phyloP scores from a whole-genome alignment of 257 asterid species.

The Rehmannia glutinosa region DNA sequence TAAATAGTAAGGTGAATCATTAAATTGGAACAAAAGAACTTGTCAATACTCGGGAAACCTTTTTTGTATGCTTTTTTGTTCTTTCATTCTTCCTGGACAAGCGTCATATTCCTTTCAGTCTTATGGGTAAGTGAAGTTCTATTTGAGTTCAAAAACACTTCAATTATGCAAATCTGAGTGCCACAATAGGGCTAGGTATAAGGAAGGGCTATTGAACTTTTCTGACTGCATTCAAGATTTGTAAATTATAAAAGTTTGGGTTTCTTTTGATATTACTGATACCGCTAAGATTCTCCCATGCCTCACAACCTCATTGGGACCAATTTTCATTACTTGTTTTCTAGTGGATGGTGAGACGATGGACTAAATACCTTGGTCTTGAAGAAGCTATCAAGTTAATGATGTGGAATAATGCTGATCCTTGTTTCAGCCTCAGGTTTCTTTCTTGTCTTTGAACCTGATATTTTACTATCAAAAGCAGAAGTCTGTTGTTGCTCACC shows the following conservation, averaged over 20 bases:
- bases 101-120: no score
- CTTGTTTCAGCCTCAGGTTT: constrained; percentile 82
- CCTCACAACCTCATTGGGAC: constrained; percentile 12
- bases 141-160: neutral
- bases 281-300: constrained; percentile 2
- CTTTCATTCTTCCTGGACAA: neutral
- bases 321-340: constrained; percentile 10
- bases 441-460: neutral
- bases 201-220: neutral
- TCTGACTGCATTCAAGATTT: neutral
- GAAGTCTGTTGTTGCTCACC: constrained; percentile 19
- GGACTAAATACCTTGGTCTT: constrained; percentile 65
- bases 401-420: constrained; percentile 84
- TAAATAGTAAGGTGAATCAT: no score
- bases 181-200: neutral
- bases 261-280: constrained; percentile 2
- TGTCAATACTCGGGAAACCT: neutral
- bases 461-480: constrained; percentile 2
- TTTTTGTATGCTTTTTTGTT: neutral
- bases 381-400: constrained; percentile 73
- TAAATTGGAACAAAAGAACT: neutral
- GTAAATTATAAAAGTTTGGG: neutral
- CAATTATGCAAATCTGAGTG: neutral
- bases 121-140: neutral
- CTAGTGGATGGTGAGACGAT: constrained; percentile 98